Base-by-base conservation (phyloP, 2,329 filamentous ascomycete genomes). In the Exophiala oligosperma region DNA sequence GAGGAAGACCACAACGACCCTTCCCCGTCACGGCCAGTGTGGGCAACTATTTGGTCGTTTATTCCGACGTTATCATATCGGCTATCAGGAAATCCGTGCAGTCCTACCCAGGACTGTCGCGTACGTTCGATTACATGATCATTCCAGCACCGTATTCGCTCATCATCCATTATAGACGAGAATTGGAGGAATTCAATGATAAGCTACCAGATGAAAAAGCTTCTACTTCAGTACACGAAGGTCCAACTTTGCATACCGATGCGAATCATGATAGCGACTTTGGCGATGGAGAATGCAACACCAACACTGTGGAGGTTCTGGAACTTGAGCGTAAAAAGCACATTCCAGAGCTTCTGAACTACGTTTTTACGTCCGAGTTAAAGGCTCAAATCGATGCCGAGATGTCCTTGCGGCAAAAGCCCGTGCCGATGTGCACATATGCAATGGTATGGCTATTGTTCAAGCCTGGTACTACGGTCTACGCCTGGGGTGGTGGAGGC, bases 401-500 rank as follows among this genome's bases (percentile, higher is more conserved):
- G n/a, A 29, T 50, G 48, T 50, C 48, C 28, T 23, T 35, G 29
- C 29, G 48, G 28, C 14, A 11, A 4, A 50, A 50, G 17, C 48
- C 48, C 17, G 48, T 50, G 35, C 48, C 48, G 4, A 50, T 14
- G 9, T 50, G 48, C 23, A 50, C 48, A n/a, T 50, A 50, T 17
- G 24, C 48, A 23, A 32, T 50, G 41, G 41, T 32, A 23, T 60
- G 58, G 58, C 49, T 60, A 35, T 17, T 60, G 5, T 57, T 58
- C 49, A 40, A 49, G 21, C 58, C 58, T n/a, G 58, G 58, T 35
- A 12, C 29, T 17, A 35, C 46, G 23, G 26, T 57, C 21, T 57
- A 58, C 35, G 50, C 52, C 17, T 47, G 44, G 23, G 29, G 47
- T 29, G 53, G 12, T 14, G 28, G 37, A 6, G 43, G 44, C 23